phyloP scores from a whole-genome alignment of 768 basidiomycete genomes.

The Lentinula edodes region DNA sequence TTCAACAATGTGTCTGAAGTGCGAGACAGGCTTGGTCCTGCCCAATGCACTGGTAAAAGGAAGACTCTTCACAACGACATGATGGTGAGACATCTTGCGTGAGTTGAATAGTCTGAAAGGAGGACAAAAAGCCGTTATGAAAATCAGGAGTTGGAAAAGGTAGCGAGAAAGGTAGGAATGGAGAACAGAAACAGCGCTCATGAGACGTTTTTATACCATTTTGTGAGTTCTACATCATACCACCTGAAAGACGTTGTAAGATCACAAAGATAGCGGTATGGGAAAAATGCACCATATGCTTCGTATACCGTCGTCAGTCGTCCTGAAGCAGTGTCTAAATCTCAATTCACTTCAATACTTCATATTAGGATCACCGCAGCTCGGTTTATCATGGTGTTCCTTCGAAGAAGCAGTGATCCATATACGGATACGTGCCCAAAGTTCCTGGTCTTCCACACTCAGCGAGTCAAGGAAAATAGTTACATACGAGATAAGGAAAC shows the following conservation, averaged over 20 bases:
- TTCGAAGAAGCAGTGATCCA: not conserved
- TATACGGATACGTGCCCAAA: not conserved
- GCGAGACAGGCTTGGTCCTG: slow-evolving; percentile 18
- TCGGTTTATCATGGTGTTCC: not conserved
- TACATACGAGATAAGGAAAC: not conserved
- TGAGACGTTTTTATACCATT: not conserved
- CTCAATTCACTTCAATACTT: not conserved
- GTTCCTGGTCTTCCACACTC: not conserved
- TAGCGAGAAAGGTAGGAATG: not conserved
- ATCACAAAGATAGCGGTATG: not conserved
- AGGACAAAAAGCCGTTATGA: slow-evolving; percentile 4
- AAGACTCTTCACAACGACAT: slow-evolving; percentile 1
- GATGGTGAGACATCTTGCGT: not conserved
- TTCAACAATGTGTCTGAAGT: slow-evolving; percentile 43
- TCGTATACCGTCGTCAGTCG: not conserved
- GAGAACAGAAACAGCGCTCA: not conserved
- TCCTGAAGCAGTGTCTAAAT: not conserved
- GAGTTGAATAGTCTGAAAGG: not conserved
- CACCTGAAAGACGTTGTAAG: not conserved
- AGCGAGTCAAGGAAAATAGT: not conserved
- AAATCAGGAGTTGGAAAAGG: not conserved
- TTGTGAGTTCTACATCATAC: not conserved
- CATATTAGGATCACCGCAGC: not conserved
- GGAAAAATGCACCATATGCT: not conserved
- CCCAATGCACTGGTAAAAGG: not conserved